phyloP scores from a whole-genome alignment of 2,329 filamentous ascomycete species.

The Colletotrichum tofieldiae region DNA sequence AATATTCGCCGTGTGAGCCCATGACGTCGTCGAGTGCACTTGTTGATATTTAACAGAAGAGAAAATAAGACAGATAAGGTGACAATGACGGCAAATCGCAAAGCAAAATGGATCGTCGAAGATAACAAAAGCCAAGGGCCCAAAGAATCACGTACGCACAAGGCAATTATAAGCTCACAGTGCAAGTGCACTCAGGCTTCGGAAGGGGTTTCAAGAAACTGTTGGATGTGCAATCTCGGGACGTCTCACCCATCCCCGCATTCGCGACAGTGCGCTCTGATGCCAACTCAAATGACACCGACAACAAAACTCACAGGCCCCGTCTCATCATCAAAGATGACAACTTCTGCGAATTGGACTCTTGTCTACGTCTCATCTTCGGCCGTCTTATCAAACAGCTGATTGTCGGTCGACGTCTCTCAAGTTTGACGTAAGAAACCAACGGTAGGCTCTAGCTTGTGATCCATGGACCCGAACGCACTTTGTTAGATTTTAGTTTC shows the following conservation, averaged over 20 bases:
- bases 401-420: not conserved
- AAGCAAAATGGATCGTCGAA: not conserved
- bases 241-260: not conserved
- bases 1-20: constrained; percentile 36
- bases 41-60: not conserved
- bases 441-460: not conserved
- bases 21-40: not conserved
- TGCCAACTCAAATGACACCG: not conserved
- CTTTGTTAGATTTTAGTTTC: not conserved
- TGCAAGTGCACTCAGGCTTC: not conserved
- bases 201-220: not conserved
- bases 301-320: constrained; percentile 4
- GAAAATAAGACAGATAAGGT: too few relatives aligned
- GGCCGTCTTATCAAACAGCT: not conserved
- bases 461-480: not conserved
- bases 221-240: not conserved
- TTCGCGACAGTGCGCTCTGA: constrained; percentile 3
- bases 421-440: not conserved
- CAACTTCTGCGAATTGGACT: not conserved
- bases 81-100: not conserved
- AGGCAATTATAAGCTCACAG: not conserved
- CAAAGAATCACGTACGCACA: not conserved
- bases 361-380: not conserved
- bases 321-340: not conserved
- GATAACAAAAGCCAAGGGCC: not conserved